Evolutionary conservation across 306 rosid species (phyloP).

Genomic region (Trifolium dubium): DNA sequence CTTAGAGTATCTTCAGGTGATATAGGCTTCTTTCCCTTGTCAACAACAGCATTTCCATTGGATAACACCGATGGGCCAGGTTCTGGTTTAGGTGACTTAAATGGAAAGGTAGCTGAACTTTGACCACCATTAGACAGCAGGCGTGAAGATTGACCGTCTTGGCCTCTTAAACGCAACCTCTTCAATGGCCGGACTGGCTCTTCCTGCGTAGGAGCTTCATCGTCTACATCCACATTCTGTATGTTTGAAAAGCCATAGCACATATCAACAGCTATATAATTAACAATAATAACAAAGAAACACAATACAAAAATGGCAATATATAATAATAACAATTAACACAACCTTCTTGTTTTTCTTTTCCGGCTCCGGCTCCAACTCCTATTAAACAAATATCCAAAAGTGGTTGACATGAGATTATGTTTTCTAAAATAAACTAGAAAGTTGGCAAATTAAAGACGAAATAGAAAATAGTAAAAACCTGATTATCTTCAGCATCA

Average conservation of each 20-base stretch:
- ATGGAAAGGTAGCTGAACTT: constrained; percentile 43
- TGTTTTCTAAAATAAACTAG: constrained; percentile 6
- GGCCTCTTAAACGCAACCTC: constrained; percentile 75
- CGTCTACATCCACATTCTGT: constrained; percentile 50
- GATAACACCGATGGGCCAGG: constrained; percentile 49
- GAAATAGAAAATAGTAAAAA: constrained; percentile 24
- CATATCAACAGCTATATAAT: constrained; percentile 40
- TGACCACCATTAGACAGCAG: constrained; percentile 38
- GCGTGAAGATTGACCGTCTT: constrained; percentile 50
- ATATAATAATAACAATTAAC: constrained; percentile 20
- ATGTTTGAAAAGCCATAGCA: constrained; percentile 38
- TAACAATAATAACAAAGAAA: constrained; percentile 8
- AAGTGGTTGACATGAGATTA: constrained; percentile 26
- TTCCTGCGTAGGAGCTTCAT: constrained; percentile 47
- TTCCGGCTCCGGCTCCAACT: constrained; percentile 37
- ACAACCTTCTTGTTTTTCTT: constrained; percentile 42
- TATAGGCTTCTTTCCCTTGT: constrained; percentile 79
- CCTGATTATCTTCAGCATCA: constrained; percentile 76
- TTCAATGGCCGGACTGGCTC: constrained; percentile 72
- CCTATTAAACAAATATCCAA: constrained; percentile 50
- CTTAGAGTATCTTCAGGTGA: constrained; percentile 45
- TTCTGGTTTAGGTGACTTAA: constrained; percentile 62
- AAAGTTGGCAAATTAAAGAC: background rate
- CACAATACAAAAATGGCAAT: constrained; percentile 22
- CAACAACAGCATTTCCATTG: constrained; percentile 41